Conservation (phyloP, 805 yeast species). For the Sungouiozyma ichnusensis region DNA sequence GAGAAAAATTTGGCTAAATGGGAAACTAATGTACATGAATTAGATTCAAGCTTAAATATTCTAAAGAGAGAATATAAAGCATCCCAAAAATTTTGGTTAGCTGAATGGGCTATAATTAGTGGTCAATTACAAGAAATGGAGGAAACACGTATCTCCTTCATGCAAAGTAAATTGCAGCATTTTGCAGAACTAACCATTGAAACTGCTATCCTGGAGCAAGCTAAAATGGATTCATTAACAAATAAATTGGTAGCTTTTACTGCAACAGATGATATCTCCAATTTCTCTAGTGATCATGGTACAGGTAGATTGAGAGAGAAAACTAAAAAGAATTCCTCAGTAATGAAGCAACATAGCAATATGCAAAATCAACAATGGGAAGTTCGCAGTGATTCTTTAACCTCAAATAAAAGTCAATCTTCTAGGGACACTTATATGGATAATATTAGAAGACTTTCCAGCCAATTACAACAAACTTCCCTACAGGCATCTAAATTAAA, state of each 20-base stretch:
- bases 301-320: constrained; percentile 26
- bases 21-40: constrained; percentile 19
- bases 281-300: constrained; percentile 26
- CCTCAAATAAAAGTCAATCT: neutral
- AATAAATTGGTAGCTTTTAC: constrained; percentile 19
- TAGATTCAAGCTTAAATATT: constrained; percentile 19
- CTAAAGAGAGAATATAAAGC: constrained; percentile 25
- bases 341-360: neutral
- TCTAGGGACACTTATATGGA: constrained; percentile 14
- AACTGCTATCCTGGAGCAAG: constrained; percentile 21
- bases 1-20: constrained; percentile 24
- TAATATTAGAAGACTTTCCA: constrained; percentile 22
- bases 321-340: neutral
- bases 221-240: constrained; percentile 18
- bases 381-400: neutral
- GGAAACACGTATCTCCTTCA: constrained; percentile 18
- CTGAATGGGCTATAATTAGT: constrained; percentile 24
- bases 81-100: constrained; percentile 24
- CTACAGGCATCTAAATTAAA: neutral
- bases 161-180: constrained; percentile 22
- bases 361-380: neutral
- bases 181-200: constrained; percentile 19
- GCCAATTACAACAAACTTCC: constrained; percentile 15
- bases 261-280: constrained; percentile 22
- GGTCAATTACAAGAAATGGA: constrained; percentile 25